Evolutionary conservation across 768 basidiomycete species (phyloP).

Genomic region (Hypholoma fasciculare): DNA sequence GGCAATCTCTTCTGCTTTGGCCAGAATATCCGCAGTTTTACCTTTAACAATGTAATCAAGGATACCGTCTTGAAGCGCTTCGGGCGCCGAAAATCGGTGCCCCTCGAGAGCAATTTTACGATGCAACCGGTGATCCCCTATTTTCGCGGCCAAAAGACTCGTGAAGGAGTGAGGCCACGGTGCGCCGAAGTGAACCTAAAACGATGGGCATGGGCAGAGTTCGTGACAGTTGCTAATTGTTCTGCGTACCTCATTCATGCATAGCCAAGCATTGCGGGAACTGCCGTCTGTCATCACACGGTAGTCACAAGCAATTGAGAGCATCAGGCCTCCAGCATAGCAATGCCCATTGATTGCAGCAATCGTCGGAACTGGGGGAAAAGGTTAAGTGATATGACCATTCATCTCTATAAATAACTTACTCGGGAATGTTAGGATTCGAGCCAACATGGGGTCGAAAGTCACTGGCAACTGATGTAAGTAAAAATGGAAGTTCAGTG

Average conservation of each 20-base stretch:
- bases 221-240: not conserved
- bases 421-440: constrained; percentile 80
- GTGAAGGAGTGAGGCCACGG: constrained; percentile 74
- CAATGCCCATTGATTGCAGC: constrained; percentile 85
- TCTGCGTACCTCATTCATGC: constrained; percentile 83
- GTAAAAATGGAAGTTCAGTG: not conserved
- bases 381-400: not conserved
- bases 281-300: constrained; percentile 85
- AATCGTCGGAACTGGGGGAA: constrained; percentile 66
- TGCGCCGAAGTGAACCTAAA: constrained; percentile 82
- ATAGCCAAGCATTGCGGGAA: constrained; percentile 78
- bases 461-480: constrained; percentile 44
- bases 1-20: constrained; percentile 65
- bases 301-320: constrained; percentile 84
- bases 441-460: constrained; percentile 70
- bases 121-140: constrained; percentile 54
- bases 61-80: constrained; percentile 65
- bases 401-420: constrained; percentile 22
- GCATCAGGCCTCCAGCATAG: constrained; percentile 81
- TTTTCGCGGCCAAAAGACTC: constrained; percentile 61
- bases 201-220: not conserved
- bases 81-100: constrained; percentile 71
- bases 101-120: constrained; percentile 82
- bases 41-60: constrained; percentile 71
- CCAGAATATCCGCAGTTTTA: constrained; percentile 58